Evolutionary conservation across 169 alveolate species (phyloP), one percentile per base, ranked within the genome.

Genomic region (Toxoplasma gondii): DNA sequence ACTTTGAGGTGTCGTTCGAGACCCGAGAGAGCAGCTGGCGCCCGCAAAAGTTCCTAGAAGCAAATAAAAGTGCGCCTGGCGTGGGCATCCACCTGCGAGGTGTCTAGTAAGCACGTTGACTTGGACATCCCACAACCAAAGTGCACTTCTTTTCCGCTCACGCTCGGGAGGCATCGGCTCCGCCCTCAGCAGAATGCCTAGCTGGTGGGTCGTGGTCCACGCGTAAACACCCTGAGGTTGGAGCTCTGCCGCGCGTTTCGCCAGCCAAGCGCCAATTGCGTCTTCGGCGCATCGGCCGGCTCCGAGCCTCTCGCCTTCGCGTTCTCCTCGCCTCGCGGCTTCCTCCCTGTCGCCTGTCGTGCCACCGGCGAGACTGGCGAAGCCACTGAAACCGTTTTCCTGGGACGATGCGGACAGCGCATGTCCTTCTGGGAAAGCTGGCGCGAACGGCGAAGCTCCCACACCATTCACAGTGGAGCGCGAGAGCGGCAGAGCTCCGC

Each of bases 131-230:
- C n/a, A n/a, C n/a, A n/a, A n/a, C n/a, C n/a, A n/a, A n/a, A n/a
- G n/a, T n/a, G n/a, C n/a, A n/a, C n/a, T n/a, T n/a, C n/a, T n/a
- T n/a, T n/a, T n/a, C n/a, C n/a, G n/a, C n/a, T n/a, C n/a, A n/a
- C n/a, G n/a, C n/a, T 17, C 36, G 5, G 90, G 34, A 4, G 90
- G 90, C 90, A 82, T 82, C 36, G 90, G 69, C 36, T 82, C 90
- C 29, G 90, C 90, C 64, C 90, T 2, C 67, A 82, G 90, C 67
- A 82, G 69, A 41, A 82, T 27, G 34, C 90, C 90, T 39, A 82
- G 39, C 64, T 82, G 69, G 31, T 82, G 90, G 12, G 27, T 39
- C 5, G 90, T 67, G 2, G 69, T 82, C 90, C 90, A 82, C 41
- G 64, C 90, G 64, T 29, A 38, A 12, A 82, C 90, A 27, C 86